Percentiles rank a stretch among this genome's conserved stretches.
Conservation (phyloP, 306 rosid genomes). For the Hippophae gyantsensis region DNA sequence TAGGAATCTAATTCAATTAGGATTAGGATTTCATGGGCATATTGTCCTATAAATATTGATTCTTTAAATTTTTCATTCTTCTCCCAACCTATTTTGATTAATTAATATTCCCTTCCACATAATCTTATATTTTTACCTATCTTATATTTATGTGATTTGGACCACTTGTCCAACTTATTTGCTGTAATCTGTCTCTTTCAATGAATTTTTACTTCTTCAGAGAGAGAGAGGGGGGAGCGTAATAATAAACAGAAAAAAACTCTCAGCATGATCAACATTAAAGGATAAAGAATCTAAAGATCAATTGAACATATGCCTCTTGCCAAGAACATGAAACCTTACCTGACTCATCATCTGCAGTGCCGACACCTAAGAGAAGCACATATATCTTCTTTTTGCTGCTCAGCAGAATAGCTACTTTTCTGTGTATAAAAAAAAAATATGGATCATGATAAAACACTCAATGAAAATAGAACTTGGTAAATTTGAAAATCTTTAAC, state of each 20-base stretch:
- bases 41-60: no score
- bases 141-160: no score
- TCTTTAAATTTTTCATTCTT: no score
- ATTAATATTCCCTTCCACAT: no score
- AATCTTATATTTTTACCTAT: no score
- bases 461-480: neutral
- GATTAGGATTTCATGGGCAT: no score
- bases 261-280: conserved; percentile 1
- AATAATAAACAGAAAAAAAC: conserved; percentile 4
- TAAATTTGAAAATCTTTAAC: neutral
- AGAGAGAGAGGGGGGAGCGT: no score
- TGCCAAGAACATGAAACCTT: conserved; percentile 17
- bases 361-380: conserved; percentile 37
- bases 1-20: no score
- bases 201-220: no score
- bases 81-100: no score
- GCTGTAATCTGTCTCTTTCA: no score
- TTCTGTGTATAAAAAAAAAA: conserved; percentile 33
- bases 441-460: conserved; percentile 8
- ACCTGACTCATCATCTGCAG: conserved; percentile 65
- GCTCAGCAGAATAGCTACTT: conserved; percentile 75
- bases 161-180: no score
- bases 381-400: conserved; percentile 68
- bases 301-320: conserved; percentile 8
- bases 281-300: neutral